Base-by-base conservation (phyloP, 768 basidiomycete species). In the Termitomyces titanicus region DNA sequence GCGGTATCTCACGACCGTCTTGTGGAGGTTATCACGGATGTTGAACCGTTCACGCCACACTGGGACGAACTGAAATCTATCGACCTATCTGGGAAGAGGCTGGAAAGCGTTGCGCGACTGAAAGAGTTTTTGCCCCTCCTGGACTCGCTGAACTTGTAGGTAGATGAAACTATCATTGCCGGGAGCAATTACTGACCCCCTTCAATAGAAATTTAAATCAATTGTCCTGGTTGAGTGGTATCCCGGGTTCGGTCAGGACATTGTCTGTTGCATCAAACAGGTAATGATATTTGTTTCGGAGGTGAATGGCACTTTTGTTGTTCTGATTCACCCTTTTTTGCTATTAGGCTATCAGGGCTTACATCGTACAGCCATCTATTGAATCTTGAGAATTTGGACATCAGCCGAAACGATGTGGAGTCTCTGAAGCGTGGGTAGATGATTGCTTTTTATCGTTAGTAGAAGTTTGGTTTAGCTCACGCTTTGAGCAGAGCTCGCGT, bases 61-160 rank as follows among this genome's bases (percentile, higher is more conserved):
- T 99, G 97, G 97, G 95, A 98, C 63, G 76, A 81, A 38, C 72
- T 99, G 56, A 75, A 64, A 53, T 70, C 74, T 24, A 85, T 99
- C 61, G 87, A 98, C 66, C 74, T 99, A 54, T 83, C 83, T 25
- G 71, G 75, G 33, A 87, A 85, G 68, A 82, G 81, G 47, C 70
- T 91, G 47, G 92, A 94, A 61, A 93, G 90, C 67, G 84, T 92
- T 25, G 89, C 89, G 37, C 73, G 92, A 58, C 67, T 81, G 47
- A 94, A 96, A 64, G 95, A 98, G 74, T 94, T 98, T 68, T 66
- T 98, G 63, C 94, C 94, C 18, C 79, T 76, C 54, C 76, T 98
- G 37, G 91, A 92, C 64, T 70, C 79, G 50, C 68, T 94, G 55
- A 84, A 80, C 52, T 64, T 98, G 93, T 95, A 67, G 66, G 90